Conservation (phyloP, 192 early-diverging fungal species). For the Coemansia sp. region DNA sequence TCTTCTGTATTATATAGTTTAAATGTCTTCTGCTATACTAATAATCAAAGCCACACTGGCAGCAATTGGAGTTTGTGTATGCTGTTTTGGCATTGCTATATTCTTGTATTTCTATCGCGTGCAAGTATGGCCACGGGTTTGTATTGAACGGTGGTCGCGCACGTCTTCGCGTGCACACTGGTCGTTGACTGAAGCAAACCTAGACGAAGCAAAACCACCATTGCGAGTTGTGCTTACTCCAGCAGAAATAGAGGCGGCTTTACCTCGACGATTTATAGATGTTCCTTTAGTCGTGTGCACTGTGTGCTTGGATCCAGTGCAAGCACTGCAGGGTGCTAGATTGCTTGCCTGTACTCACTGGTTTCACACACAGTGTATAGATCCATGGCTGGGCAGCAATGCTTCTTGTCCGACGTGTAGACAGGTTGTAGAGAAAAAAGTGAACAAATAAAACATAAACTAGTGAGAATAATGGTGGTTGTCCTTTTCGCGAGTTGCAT, state of each 20-base stretch:
- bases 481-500: background rate
- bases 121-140: slow-evolving; percentile 12
- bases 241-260: slow-evolving; percentile 14
- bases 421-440: slow-evolving; percentile 1
- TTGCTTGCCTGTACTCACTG: slow-evolving; percentile 10
- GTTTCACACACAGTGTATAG: slow-evolving; percentile 29
- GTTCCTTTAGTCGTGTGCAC: background rate
- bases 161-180: slow-evolving; percentile 1
- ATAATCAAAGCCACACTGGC: slow-evolving; percentile 31
- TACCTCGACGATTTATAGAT: slow-evolving; percentile 2
- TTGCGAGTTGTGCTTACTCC: slow-evolving; percentile 1
- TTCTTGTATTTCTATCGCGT: slow-evolving; percentile 26
- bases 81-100: slow-evolving; percentile 8
- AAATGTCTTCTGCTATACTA: background rate
- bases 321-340: background rate
- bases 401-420: slow-evolving; percentile 17
- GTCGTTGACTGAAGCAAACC: background rate
- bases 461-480: slow-evolving; percentile 14
- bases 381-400: slow-evolving; percentile 29
- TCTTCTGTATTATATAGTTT: background rate
- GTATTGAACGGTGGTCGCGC: background rate
- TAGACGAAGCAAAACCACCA: background rate
- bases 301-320: slow-evolving; percentile 18
- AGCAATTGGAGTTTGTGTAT: slow-evolving; percentile 15
- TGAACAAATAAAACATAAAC: background rate